Base-by-base conservation (phyloP, 2,329 filamentous ascomycete genomes). In the Alternaria brassicicola region DNA sequence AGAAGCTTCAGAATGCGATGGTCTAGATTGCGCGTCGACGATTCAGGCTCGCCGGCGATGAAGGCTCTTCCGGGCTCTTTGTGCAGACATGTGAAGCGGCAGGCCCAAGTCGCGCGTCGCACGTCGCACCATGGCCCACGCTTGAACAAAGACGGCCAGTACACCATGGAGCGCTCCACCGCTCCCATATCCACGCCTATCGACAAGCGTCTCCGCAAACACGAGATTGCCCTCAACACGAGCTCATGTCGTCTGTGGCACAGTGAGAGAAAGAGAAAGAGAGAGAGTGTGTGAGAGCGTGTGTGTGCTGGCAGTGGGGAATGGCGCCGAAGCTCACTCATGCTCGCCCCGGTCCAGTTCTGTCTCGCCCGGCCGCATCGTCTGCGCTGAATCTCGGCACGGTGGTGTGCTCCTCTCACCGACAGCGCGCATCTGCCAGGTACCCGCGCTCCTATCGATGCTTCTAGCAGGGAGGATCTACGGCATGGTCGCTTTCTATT, bases 391-490 rank as follows among this genome's bases (percentile, higher is more conserved):
- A 33, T 28, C 21, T 51, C 26, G 51, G 60, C 58, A 53, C 38
- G 52, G 54, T 62, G 60, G 62, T 62, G 53, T 55, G 43, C 50
- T 31, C 35, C 50, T 31, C 35, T 41, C 38, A 55, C 57, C 57
- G 57, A 53, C 52, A 53, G 55, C 55, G 54, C 61, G 36, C 30
- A 64, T 69, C 57, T 49, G 45, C 62, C 65, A 72, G 68, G 67
- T 68, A 70, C 67, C 70, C 71, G 71, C 70, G 71, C 70, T 61
- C 57, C 58, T 62, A 56, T 67, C 39, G 25, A 38, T 58, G 59
- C 54, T 47, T 62, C 64, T 57, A 65, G 61, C 58, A 72, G 63
- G 69, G 73, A 73, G 70, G 72, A 76, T 76, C 73, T 52, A 60
- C 72, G 51, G 50, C 69, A 72, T 59, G 69, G 69, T 59, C 55